phyloP scores from a whole-genome alignment of 2,329 filamentous ascomycete genomes.

The Penicillium sp. region DNA sequence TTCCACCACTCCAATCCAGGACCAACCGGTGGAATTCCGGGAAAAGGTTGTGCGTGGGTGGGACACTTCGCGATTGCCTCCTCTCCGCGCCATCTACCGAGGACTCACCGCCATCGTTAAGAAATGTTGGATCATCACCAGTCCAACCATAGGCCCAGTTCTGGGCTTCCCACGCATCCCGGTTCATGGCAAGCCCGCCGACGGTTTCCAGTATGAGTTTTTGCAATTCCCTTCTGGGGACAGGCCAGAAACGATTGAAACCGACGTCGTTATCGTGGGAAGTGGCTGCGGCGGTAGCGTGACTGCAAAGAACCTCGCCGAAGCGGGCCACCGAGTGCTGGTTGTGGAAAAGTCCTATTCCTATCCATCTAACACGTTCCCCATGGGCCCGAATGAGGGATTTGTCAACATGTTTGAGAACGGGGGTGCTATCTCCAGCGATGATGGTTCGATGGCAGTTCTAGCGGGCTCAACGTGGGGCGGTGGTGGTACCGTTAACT shows the following conservation, averaged over 20 bases:
- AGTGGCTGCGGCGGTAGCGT: slow-evolving; percentile 85
- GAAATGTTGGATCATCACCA: slow-evolving; percentile 53
- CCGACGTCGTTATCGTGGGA: slow-evolving; percentile 81
- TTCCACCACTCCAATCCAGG: slow-evolving; percentile 52
- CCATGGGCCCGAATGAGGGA: slow-evolving; percentile 65
- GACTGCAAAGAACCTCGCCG: slow-evolving; percentile 73
- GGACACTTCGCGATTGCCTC: slow-evolving; percentile 52
- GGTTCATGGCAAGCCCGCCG: slow-evolving; percentile 50
- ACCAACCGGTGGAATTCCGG: slow-evolving; percentile 54
- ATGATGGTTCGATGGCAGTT: slow-evolving; percentile 59
- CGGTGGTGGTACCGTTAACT: slow-evolving; percentile 85
- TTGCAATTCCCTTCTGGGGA: slow-evolving; percentile 55
- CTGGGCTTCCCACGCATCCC: slow-evolving; percentile 56
- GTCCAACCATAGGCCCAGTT: slow-evolving; percentile 49
- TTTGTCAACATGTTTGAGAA: slow-evolving; percentile 67
- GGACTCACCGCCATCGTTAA: slow-evolving; percentile 51
- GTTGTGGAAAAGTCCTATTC: slow-evolving; percentile 82
- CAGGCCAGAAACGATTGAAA: slow-evolving; percentile 61
- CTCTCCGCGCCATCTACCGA: slow-evolving; percentile 51
- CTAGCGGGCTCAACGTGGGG: slow-evolving; percentile 73
- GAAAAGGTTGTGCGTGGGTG: slow-evolving; percentile 54
- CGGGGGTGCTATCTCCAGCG: slow-evolving; percentile 55
- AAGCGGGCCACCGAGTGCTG: slow-evolving; percentile 70
- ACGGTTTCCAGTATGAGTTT: slow-evolving; percentile 56
- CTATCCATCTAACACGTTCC: slow-evolving; percentile 68